phyloP scores from a whole-genome alignment of 2,329 filamentous ascomycete genomes.

The Blastomyces percursus region DNA sequence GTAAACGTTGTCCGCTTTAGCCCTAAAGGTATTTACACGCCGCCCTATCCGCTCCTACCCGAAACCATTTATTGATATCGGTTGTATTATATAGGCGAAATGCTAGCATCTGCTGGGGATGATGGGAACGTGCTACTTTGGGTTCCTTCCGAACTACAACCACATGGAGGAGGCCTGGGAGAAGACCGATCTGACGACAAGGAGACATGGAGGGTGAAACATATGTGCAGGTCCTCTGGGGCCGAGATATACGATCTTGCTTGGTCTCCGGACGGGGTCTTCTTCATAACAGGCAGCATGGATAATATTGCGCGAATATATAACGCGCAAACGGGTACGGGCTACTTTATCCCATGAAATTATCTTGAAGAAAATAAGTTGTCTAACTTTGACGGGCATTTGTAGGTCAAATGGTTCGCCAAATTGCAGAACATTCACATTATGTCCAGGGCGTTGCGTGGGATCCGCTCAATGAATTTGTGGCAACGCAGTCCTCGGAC shows the following conservation, averaged over 20 bases:
- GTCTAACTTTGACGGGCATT: neutral
- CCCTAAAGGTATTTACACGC: conserved; percentile 61
- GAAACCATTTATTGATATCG: neutral
- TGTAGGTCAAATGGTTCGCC: conserved; percentile 59
- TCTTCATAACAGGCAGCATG: conserved; percentile 99
- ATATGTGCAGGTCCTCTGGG: conserved; percentile 91
- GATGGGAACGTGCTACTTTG: conserved; percentile 95
- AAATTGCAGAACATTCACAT: conserved; percentile 95
- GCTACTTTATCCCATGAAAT: neutral
- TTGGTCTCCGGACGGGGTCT: conserved; percentile 93
- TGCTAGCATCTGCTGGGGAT: conserved; percentile 88
- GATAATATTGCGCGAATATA: conserved; percentile 97
- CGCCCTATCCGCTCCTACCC: neutral
- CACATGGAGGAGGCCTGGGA: conserved; percentile 55
- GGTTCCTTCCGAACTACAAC: conserved; percentile 72
- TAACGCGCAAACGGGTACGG: conserved; percentile 75
- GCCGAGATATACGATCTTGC: conserved; percentile 97
- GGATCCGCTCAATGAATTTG: conserved; percentile 97
- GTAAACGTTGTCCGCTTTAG: conserved; percentile 97
- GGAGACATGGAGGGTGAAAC: conserved; percentile 91
- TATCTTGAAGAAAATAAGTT: neutral
- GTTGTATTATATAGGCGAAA: conserved; percentile 54
- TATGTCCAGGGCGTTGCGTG: conserved; percentile 97
- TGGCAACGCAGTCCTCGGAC: conserved; percentile 96
- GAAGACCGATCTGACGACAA: conserved; percentile 84